Evolutionary conservation across 306 rosid species (phyloP).

Genomic region (Benincasa hispida): DNA sequence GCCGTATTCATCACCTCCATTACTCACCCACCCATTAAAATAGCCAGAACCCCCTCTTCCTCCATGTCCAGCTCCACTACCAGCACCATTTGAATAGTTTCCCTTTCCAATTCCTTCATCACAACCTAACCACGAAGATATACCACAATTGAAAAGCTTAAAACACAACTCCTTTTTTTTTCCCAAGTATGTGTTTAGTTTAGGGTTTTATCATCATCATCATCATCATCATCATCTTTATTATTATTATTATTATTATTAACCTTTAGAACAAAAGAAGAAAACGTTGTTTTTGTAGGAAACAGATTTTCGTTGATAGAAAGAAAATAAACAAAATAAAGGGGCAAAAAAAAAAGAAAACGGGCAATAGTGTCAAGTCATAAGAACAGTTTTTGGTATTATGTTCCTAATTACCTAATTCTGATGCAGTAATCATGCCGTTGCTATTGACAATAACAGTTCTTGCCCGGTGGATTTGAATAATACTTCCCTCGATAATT

Average conservation of each 20-base stretch:
- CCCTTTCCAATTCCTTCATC: conserved; percentile 89
- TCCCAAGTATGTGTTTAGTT: not conserved
- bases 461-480: conserved; percentile 98
- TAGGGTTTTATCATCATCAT: too few species aligned
- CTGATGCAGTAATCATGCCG: conserved; percentile 71
- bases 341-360: not conserved
- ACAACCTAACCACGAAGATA: conserved; percentile 61
- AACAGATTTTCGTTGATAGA: not conserved
- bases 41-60: conserved; percentile 96
- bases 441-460: conserved; percentile 56
- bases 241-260: not conserved
- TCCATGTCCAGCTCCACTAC: conserved; percentile 99
- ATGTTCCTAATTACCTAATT: conserved; percentile 40
- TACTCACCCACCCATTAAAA: conserved; percentile 62
- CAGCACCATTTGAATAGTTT: conserved; percentile 91
- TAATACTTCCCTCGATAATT: conserved; percentile 70
- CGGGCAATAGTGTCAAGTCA: not conserved
- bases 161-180: not conserved
- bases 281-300: not conserved
- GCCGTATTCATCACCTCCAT: conserved; percentile 81
- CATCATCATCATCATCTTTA: too few species aligned
- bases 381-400: not conserved
- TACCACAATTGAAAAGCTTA: conserved; percentile 22
- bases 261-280: conserved; percentile 14
- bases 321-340: not conserved